phyloP scores from a whole-genome alignment of 2,329 filamentous ascomycete genomes.

The Aspergillus pseudoterreus region DNA sequence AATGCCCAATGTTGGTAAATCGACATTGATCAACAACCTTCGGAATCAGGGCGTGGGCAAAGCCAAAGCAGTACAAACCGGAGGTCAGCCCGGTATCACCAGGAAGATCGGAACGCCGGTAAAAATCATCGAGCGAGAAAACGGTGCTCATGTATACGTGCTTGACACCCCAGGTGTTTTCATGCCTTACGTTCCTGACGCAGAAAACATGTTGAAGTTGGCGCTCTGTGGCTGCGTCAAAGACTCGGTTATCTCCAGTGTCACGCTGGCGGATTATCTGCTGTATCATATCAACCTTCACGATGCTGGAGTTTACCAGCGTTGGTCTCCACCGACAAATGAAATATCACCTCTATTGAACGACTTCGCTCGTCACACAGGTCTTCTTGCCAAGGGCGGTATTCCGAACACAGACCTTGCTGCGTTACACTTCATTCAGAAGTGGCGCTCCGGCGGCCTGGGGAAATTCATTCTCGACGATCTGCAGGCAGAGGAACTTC shows the following conservation, averaged over 20 bases:
- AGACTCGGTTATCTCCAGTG: conserved; percentile 73
- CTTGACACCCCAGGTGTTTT: conserved; percentile 95
- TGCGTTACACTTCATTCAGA: conserved; percentile 74
- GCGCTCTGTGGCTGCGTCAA: conserved; percentile 87
- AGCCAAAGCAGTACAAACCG: conserved; percentile 74
- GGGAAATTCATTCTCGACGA: conserved; percentile 79
- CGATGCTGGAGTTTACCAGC: conserved; percentile 59
- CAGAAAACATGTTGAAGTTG: conserved; percentile 92
- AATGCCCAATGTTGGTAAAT: conserved; percentile 98
- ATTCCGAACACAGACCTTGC: conserved; percentile 66
- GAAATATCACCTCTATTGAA: conserved; percentile 71
- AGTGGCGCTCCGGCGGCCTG: conserved; percentile 73
- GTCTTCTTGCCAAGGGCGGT: conserved; percentile 71
- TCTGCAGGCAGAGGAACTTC: conserved; percentile 59
- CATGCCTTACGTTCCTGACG: conserved; percentile 80
- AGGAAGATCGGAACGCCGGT: conserved; percentile 79
- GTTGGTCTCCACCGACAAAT: conserved; percentile 72
- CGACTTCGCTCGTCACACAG: conserved; percentile 68
- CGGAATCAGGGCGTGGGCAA: conserved; percentile 63
- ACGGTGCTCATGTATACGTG: conserved; percentile 67
- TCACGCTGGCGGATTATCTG: conserved; percentile 83
- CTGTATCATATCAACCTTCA: conserved; percentile 76
- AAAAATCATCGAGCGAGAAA: conserved; percentile 64
- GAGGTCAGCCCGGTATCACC: conserved; percentile 84
- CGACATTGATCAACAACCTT: conserved; percentile 84